Evolutionary conservation across 2,329 filamentous ascomycete species (phyloP).

Genomic region (Nigrospora oryzae): DNA sequence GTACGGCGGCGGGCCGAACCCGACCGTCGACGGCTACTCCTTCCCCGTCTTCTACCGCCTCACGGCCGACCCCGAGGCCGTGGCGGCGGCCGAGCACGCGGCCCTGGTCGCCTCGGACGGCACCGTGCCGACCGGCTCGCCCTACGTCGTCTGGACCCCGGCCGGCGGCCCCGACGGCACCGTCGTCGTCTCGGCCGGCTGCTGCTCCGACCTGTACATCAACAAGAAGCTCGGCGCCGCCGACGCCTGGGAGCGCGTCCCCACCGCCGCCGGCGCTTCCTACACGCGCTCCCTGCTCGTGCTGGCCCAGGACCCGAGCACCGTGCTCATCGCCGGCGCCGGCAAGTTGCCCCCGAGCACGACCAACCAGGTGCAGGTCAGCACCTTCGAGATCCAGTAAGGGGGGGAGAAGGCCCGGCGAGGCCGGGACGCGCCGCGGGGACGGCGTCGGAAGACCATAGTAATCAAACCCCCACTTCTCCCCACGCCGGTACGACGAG

Average conservation of each 20-base stretch:
- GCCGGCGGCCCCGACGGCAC: conserved; percentile 21
- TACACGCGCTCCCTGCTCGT: conserved; percentile 19
- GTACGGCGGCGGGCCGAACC: conserved; percentile 20
- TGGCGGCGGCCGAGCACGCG: conserved; percentile 12
- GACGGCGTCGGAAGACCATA: too few relatives aligned
- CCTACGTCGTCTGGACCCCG: conserved; percentile 24
- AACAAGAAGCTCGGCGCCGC: conserved; percentile 20
- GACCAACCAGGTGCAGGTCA: conserved; percentile 25
- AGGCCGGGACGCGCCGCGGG: too few relatives aligned
- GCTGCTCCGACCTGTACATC: conserved; percentile 18
- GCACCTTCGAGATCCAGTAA: conserved; percentile 10
- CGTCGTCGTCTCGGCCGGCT: conserved; percentile 21
- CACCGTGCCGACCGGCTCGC: conserved; percentile 17
- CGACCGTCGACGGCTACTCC: conserved; percentile 7
- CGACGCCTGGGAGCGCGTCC: conserved; percentile 17
- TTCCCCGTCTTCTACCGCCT: conserved; percentile 24
- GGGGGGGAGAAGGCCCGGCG: too few relatives aligned
- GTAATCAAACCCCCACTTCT: too few relatives aligned
- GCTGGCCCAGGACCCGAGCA: conserved; percentile 12
- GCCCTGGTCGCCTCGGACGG: conserved; percentile 13
- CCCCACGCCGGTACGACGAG: too few relatives aligned
- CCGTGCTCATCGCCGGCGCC: conserved; percentile 24
- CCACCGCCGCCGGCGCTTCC: conserved; percentile 13
- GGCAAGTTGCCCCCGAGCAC: conserved; percentile 29
- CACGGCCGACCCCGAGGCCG: conserved; percentile 16